Conservation (phyloP, 192 early-diverging fungal genomes). For the Podila epicladia region DNA sequence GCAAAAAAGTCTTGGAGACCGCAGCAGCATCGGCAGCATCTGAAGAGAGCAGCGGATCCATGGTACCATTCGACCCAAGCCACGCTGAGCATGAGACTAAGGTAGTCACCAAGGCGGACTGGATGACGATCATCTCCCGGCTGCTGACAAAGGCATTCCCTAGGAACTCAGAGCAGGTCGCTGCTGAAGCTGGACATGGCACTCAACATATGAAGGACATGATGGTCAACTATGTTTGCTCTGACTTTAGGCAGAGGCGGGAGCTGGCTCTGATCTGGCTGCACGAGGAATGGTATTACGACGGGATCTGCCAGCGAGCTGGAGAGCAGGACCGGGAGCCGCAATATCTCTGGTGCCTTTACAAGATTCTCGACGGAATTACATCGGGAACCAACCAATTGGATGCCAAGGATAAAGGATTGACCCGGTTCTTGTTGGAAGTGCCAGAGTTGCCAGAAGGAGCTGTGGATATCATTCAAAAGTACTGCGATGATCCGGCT, state of each 20-base stretch:
- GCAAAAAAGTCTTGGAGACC: slow-evolving; percentile 39
- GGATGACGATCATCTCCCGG: slow-evolving; percentile 50
- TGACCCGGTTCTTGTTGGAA: slow-evolving; percentile 81
- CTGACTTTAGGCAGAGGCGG: slow-evolving; percentile 70
- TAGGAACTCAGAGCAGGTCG: slow-evolving; percentile 15
- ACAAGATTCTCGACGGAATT: slow-evolving; percentile 40
- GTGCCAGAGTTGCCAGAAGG: slow-evolving; percentile 74
- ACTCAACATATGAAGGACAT: slow-evolving; percentile 39
- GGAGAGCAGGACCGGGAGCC: slow-evolving; percentile 30
- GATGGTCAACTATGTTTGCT: slow-evolving; percentile 66
- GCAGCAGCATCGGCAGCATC: slow-evolving; percentile 9
- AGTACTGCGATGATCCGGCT: slow-evolving; percentile 72
- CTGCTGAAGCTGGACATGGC: neutral
- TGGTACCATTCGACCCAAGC: slow-evolving; percentile 16
- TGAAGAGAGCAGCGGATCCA: neutral
- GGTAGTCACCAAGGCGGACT: slow-evolving; percentile 51
- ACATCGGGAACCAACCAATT: slow-evolving; percentile 51
- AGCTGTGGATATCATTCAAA: slow-evolving; percentile 69
- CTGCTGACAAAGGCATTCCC: slow-evolving; percentile 51
- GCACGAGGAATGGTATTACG: slow-evolving; percentile 73
- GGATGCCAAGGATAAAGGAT: slow-evolving; percentile 73
- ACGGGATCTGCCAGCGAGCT: slow-evolving; percentile 29
- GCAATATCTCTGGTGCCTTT: slow-evolving; percentile 46
- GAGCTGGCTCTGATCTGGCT: slow-evolving; percentile 82
- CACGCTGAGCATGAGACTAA: slow-evolving; percentile 10